Evolutionary conservation across 1,139 yeast species (phyloP).

Genomic region (Geotrichum bryndzae): DNA sequence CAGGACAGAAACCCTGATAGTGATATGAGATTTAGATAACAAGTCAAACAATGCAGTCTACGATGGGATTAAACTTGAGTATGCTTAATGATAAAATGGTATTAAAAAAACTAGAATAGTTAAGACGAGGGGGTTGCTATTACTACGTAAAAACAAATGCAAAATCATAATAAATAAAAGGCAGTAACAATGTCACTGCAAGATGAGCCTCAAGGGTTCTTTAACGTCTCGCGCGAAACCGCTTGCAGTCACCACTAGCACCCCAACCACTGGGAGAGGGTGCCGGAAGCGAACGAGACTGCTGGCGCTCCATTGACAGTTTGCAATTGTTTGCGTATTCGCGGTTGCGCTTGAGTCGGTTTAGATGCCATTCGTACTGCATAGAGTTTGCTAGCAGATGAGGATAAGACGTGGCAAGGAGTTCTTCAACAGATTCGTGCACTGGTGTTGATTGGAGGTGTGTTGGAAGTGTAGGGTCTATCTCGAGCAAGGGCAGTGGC

Average conservation of each 20-base stretch:
- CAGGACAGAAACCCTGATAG: no score
- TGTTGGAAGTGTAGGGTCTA: conserved; percentile 27
- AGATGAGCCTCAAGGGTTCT: background rate
- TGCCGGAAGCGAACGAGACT: background rate
- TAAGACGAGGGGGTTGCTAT: background rate
- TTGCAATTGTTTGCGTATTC: background rate
- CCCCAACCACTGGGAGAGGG: background rate
- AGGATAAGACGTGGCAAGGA: conserved; percentile 25
- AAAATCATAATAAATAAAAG: no score
- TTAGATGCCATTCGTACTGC: conserved; percentile 23
- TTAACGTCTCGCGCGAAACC: background rate
- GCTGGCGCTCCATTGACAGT: background rate
- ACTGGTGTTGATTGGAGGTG: conserved; percentile 23
- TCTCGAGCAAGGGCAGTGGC: conserved; percentile 25
- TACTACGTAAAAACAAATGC: no score
- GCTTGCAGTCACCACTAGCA: background rate
- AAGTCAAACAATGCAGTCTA: no score
- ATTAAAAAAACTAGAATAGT: no score
- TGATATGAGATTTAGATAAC: no score
- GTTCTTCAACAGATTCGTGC: conserved; percentile 24
- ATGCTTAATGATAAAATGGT: no score
- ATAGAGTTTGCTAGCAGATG: conserved; percentile 18
- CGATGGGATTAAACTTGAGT: no score
- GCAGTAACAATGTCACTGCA: background rate
- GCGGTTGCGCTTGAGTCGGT: conserved; percentile 26